Evolutionary conservation across 106 monocot genomes (phyloP), one percentile per base, ranked within the genome.

Genomic region (Dioscorea dumetorum): DNA sequence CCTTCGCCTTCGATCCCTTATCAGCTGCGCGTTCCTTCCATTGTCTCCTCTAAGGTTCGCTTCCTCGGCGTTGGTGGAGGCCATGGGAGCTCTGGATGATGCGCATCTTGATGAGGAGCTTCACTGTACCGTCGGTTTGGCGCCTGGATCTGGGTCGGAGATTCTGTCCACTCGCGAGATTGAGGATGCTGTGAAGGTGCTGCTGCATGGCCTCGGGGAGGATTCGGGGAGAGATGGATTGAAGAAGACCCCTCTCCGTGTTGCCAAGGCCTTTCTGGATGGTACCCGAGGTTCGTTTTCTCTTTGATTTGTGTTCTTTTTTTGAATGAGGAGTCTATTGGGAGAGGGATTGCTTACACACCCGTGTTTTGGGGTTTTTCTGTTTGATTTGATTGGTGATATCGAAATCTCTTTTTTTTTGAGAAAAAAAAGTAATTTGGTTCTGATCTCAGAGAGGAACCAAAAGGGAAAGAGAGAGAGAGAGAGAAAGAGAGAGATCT

Each of bases 61-160:
- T 24, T 22, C 23, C 9, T 60, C 23, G 21, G 12, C 62, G 62
- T 1, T 22, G 24, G 1, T 8, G 67, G 22, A 19, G 31, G 28
- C 10, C n/a, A 81, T 81, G 81, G 76, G 81, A 48, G 76, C 81
- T 15, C 76, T 81, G 15, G 76, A 76, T 41, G 76, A 71, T 60
- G 75, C 61, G 13, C 61, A 58, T 48, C 70, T 73, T 60, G 67
- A 48, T 61, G 62, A 34, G 61, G 81, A 72, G 62, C 56, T 76
- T 8, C 67, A 67, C 41, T 49, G 50, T 34, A 71, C 34, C n/a
- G 62, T 63, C 10, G 53, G 54, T 8, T 19, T 50, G 19, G 62
- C 12, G 15, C 24, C 61, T 3, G 71, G 33, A 59, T 48, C 51
- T 31, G 60, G 57, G 20, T 8, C 64, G 0, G 62, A 32, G n/a